Evolutionary conservation across 257 asterid species (phyloP).

Genomic region (Solanum rostratum): DNA sequence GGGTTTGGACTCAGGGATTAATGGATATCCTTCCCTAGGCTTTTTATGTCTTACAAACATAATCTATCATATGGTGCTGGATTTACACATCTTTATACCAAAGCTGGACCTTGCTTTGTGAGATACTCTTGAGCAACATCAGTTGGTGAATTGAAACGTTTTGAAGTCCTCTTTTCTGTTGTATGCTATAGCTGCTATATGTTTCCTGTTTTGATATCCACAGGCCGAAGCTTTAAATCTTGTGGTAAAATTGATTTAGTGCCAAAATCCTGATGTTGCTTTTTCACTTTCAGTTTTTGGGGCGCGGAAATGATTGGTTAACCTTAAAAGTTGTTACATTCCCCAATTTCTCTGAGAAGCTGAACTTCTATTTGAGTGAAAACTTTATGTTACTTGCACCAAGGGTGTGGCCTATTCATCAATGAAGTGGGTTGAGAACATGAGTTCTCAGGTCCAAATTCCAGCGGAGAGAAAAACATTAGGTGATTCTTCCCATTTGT

Average conservation of each 20-base stretch:
- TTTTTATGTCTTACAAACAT: not conserved
- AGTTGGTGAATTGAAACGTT: not conserved
- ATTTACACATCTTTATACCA: not conserved
- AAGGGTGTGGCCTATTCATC: not conserved
- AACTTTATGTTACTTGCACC: not conserved
- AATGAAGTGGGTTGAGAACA: not conserved
- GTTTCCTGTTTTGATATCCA: not conserved
- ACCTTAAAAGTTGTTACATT: not conserved
- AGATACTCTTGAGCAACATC: not conserved
- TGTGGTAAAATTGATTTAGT: not conserved
- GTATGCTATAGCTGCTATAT: not conserved
- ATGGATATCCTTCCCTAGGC: not conserved
- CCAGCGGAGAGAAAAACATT: not conserved
- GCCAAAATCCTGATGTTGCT: not conserved
- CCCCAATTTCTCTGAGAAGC: not conserved
- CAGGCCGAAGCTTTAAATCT: not conserved
- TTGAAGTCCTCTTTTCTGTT: not conserved
- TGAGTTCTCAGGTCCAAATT: not conserved
- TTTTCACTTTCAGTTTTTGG: not conserved
- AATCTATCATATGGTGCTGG: not conserved
- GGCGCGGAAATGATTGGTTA: not conserved
- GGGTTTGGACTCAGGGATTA: not conserved
- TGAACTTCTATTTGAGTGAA: not conserved
- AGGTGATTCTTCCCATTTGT: not conserved
- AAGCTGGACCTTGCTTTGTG: not conserved